phyloP scores from a whole-genome alignment of 345 rosid genomes.

The Orychophragmus violaceus region DNA sequence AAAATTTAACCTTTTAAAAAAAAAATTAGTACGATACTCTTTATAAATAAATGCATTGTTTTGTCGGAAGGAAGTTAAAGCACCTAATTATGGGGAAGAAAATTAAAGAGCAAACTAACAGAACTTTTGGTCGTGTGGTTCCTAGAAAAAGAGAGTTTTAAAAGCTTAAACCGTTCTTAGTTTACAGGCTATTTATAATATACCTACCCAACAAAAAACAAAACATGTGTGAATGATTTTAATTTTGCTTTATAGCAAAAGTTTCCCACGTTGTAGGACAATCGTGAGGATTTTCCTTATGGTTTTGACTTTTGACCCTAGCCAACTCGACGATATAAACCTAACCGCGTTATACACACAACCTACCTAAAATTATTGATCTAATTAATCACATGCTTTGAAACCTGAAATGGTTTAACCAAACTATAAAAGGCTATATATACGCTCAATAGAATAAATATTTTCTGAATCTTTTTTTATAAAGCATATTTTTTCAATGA shows the following conservation, averaged over 20 bases:
- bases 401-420: background rate
- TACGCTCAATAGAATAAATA: background rate
- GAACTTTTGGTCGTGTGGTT: slow-evolving; percentile 24
- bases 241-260: slow-evolving; percentile 1
- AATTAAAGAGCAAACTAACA: slow-evolving; percentile 22
- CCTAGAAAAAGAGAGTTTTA: slow-evolving; percentile 12
- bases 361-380: slow-evolving; percentile 10
- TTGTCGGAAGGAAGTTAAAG: slow-evolving; percentile 16
- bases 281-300: background rate
- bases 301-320: slow-evolving; percentile 25
- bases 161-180: slow-evolving; percentile 11
- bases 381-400: background rate
- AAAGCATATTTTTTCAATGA: too few relatives aligned
- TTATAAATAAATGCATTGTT: background rate
- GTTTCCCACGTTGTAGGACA: slow-evolving; percentile 33
- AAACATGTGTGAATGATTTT: slow-evolving; percentile 16
- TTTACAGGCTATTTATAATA: slow-evolving; percentile 18
- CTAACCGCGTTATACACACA: slow-evolving; percentile 6
- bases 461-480: background rate
- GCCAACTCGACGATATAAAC: background rate
- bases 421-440: background rate
- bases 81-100: slow-evolving; percentile 25
- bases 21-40: background rate
- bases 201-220: slow-evolving; percentile 31
- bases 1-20: background rate